Evolutionary conservation across 148 eudicot species (phyloP).

Genomic region (Rhododendron williamsianum): DNA sequence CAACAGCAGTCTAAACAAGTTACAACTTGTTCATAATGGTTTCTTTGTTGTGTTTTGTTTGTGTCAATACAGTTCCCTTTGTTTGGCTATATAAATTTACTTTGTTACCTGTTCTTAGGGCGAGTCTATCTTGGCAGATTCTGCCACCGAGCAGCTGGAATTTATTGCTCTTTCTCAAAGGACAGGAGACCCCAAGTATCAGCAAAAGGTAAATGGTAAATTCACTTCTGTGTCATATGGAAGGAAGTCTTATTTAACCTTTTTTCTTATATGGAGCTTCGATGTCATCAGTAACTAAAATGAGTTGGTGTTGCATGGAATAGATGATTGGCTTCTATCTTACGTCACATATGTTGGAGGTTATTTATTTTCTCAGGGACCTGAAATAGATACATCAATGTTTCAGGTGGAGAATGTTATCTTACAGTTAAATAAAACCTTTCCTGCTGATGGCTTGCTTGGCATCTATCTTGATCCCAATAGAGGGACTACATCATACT

Average conservation of each 20-base stretch:
- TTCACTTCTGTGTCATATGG: neutral
- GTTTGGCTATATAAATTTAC: neutral
- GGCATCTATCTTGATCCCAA: conserved; percentile 80
- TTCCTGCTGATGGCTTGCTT: conserved; percentile 87
- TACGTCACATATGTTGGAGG: neutral
- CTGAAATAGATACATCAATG: conserved; percentile 5
- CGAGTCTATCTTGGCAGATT: conserved; percentile 91
- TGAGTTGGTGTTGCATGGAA: neutral
- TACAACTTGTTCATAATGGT: neutral
- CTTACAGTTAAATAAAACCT: conserved; percentile 69
- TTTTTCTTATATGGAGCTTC: neutral
- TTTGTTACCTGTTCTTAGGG: conserved; percentile 40
- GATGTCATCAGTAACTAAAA: neutral
- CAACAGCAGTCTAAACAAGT: neutral
- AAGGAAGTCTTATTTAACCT: neutral
- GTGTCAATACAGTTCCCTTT: neutral
- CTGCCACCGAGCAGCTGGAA: conserved; percentile 97
- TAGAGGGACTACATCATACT: conserved; percentile 56
- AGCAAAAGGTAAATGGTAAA: conserved; percentile 58
- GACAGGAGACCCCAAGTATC: conserved; percentile 95
- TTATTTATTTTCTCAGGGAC: neutral
- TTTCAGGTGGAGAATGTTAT: conserved; percentile 86
- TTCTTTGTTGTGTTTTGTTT: neutral
- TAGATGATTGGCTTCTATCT: neutral
- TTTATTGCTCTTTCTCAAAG: conserved; percentile 98